Evolutionary conservation across 306 rosid genomes (phyloP).

Genomic region (Notholithocarpus densiflorus): DNA sequence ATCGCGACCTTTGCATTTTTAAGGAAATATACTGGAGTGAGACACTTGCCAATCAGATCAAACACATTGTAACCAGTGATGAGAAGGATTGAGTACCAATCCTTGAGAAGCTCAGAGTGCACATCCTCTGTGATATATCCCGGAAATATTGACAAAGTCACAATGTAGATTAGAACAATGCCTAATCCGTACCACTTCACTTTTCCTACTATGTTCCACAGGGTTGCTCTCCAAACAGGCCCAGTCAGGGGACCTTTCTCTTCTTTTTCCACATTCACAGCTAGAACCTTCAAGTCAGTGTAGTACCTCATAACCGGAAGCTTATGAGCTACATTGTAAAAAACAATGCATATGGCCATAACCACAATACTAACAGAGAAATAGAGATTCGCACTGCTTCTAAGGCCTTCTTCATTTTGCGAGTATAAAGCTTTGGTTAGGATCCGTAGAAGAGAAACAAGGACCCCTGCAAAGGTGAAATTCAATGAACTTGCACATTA

Average conservation of each 20-base stretch:
- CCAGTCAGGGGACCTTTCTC: slow-evolving; percentile 47
- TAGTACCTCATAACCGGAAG: slow-evolving; percentile 84
- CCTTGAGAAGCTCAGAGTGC: slow-evolving; percentile 68
- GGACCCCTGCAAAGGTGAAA: slow-evolving; percentile 53
- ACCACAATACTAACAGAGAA: slow-evolving; percentile 67
- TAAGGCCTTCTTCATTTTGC: slow-evolving; percentile 69
- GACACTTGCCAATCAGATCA: slow-evolving; percentile 79
- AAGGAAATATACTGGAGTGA: slow-evolving; percentile 64
- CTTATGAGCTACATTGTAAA: slow-evolving; percentile 60
- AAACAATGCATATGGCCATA: slow-evolving; percentile 55
- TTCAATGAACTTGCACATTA: background rate
- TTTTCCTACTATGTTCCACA: slow-evolving; percentile 58
- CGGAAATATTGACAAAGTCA: slow-evolving; percentile 85
- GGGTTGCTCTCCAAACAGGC: slow-evolving; percentile 50
- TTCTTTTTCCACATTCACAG: slow-evolving; percentile 49
- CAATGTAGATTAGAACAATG: slow-evolving; percentile 57
- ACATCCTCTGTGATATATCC: slow-evolving; percentile 95
- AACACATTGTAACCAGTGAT: slow-evolving; percentile 70
- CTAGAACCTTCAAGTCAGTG: slow-evolving; percentile 54
- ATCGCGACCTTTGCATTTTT: slow-evolving; percentile 58
- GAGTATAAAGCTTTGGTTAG: slow-evolving; percentile 73
- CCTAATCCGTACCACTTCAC: slow-evolving; percentile 81
- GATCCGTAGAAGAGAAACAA: slow-evolving; percentile 68
- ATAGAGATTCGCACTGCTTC: slow-evolving; percentile 76
- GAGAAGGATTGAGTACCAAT: slow-evolving; percentile 78